phyloP scores from a whole-genome alignment of 164 flowering plant genomes.

The Piper betle region DNA sequence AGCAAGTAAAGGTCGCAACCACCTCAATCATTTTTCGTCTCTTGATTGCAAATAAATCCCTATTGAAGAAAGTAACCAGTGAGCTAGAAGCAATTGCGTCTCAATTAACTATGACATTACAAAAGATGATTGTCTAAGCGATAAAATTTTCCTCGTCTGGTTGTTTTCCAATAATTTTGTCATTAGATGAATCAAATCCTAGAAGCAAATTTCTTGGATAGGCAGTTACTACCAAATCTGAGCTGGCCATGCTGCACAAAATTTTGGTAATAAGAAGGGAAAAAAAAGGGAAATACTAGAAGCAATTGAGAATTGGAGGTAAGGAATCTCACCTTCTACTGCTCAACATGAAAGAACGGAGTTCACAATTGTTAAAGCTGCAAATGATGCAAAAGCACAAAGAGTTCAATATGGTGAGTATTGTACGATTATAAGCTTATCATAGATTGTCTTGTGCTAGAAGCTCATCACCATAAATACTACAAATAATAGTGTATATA shows the following conservation, averaged over 20 bases:
- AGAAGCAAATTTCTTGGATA: constrained; percentile 70
- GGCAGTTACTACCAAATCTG: constrained; percentile 46
- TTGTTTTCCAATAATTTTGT: constrained; percentile 22
- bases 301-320: not conserved
- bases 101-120: not conserved
- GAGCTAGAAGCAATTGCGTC: not conserved
- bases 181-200: constrained; percentile 58
- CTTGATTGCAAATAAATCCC: not conserved
- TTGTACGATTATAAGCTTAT: no score
- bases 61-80: not conserved
- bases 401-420: no score
- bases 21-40: not conserved
- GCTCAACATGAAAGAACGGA: constrained; percentile 65
- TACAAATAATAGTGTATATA: no score
- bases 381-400: not conserved
- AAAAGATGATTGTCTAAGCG: constrained; percentile 1
- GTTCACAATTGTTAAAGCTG: constrained; percentile 90
- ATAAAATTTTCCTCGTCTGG: constrained; percentile 10
- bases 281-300: constrained; percentile 10
- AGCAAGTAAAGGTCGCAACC: not conserved
- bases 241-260: constrained; percentile 29
- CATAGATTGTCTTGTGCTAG: no score
- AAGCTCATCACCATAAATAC: no score
- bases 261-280: no score
- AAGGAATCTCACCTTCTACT: constrained; percentile 40